Base-by-base conservation (phyloP, 2,329 filamentous ascomycete species). In the Fusarium sp. region DNA sequence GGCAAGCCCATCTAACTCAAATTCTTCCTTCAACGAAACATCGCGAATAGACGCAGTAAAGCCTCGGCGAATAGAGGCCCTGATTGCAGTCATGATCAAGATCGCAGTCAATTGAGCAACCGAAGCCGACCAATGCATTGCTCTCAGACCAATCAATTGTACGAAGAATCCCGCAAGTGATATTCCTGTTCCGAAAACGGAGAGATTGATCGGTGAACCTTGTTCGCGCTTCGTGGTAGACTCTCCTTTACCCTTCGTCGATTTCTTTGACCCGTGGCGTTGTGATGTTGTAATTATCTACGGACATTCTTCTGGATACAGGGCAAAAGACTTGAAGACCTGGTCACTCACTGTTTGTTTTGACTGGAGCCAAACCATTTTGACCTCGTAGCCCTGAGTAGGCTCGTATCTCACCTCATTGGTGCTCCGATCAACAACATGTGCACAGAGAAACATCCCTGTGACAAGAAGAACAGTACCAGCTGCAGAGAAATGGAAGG, bases 341-440 rank as follows among this genome's bases (percentile, higher is more conserved):
- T 78, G 75, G 25, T 78, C 75, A 22, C 54, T 75, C 0, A 78
- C 71, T 0, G 48, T 72, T 20, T 69, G 59, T 0, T 39, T 37
- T 45, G 66, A 65, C n/a, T 79, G 77, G 1, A 80, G 45, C 76
- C 76, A 79, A 7, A 76, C 22, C n/a, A 63, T 11, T 5, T 25
- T n/a, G 37, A 4, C 76, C 9, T 22, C 61, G 45, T 25, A 62
- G 53, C 20, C 49, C 44, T 27, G 33, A 50, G 64, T 4, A 4
- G 10, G 17, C 0, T 5, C 15, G 64, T 72, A 76, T 6, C 23
- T 51, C 0, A 39, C 58, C 60, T 80, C 75, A 2, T 23, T 22
- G 0, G 77, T 78, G 43, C 75, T 77, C 11, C 45, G 53, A 20
- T 79, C 75, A 4, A 80, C 73, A 3, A 79, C 73, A 45, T 73